phyloP scores from a whole-genome alignment of 2,329 filamentous ascomycete species.

The Plenodomus biglobosus region DNA sequence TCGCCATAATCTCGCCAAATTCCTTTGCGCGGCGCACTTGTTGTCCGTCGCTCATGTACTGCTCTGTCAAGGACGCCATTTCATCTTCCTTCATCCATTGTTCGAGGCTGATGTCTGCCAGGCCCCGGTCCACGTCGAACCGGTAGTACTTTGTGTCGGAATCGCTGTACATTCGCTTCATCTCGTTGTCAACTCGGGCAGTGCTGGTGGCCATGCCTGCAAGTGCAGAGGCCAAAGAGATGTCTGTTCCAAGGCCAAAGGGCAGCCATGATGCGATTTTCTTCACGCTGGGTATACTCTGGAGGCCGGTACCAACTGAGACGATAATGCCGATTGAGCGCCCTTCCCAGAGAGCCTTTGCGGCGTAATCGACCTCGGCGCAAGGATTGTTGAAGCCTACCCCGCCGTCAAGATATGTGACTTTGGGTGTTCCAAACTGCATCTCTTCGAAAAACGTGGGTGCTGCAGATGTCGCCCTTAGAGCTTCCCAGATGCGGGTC shows the following conservation, averaged over 20 bases:
- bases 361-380: slow-evolving; percentile 53
- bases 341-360: slow-evolving; percentile 45
- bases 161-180: slow-evolving; percentile 46
- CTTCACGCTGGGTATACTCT: slow-evolving; percentile 43
- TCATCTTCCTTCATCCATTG: slow-evolving; percentile 48
- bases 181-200: slow-evolving; percentile 45
- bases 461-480: slow-evolving; percentile 54
- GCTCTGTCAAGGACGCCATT: slow-evolving; percentile 44
- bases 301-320: slow-evolving; percentile 43
- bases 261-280: slow-evolving; percentile 44
- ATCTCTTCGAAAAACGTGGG: slow-evolving; percentile 57
- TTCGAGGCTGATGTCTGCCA: slow-evolving; percentile 43
- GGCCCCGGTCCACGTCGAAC: slow-evolving; percentile 46
- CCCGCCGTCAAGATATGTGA: slow-evolving; percentile 54
- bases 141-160: slow-evolving; percentile 42
- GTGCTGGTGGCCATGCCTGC: slow-evolving; percentile 45
- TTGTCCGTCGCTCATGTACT: slow-evolving; percentile 43
- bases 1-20: slow-evolving; percentile 42
- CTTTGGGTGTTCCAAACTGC: slow-evolving; percentile 50
- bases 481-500: slow-evolving; percentile 53
- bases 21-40: slow-evolving; percentile 34
- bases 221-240: slow-evolving; percentile 41
- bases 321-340: slow-evolving; percentile 45
- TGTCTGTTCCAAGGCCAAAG: slow-evolving; percentile 44
- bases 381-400: slow-evolving; percentile 56